Conservation (phyloP, 2,329 filamentous ascomycete genomes). For the Arthrobotrys iridis region DNA sequence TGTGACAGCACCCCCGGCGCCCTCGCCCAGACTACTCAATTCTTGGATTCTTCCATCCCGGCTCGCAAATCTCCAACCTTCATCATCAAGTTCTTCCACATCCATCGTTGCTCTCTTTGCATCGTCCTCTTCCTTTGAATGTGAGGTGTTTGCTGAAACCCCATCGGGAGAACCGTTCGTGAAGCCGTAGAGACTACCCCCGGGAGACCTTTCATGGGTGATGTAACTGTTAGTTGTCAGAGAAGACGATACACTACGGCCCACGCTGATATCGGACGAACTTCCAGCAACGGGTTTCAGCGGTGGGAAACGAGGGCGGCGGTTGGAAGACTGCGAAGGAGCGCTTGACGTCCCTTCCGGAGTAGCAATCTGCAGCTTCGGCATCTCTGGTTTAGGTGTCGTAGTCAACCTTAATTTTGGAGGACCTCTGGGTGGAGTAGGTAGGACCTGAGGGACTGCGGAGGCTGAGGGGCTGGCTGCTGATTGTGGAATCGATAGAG, state of each 20-base stretch:
- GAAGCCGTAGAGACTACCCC: constrained; percentile 49
- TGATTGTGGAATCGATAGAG: constrained; percentile 56
- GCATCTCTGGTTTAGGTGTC: constrained; percentile 53
- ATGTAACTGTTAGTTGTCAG: constrained; percentile 44
- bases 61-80: constrained; percentile 93
- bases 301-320: constrained; percentile 34
- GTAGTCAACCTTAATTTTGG: constrained; percentile 58
- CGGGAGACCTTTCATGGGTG: constrained; percentile 43
- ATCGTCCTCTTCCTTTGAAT: constrained; percentile 53
- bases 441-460: constrained; percentile 42
- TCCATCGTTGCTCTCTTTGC: constrained; percentile 65
- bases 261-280: constrained; percentile 35
- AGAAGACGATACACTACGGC: constrained; percentile 26
- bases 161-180: constrained; percentile 51
- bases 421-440: constrained; percentile 54
- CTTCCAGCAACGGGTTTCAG: constrained; percentile 40
- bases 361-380: constrained; percentile 50
- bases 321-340: constrained; percentile 45
- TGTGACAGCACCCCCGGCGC: constrained; percentile 94
- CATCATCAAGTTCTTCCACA: constrained; percentile 93
- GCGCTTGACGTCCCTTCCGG: constrained; percentile 40
- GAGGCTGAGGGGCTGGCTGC: constrained; percentile 38
- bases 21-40: constrained; percentile 88
- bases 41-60: constrained; percentile 87
- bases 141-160: constrained; percentile 40